A percentile compares a stretch with the other conserved stretches of the same genome.
These are phyloP conservation scores for Podaxis pistillaris DNA, from an alignment of 768 basidiomycete species.

Conservation along the genomic window DNA sequence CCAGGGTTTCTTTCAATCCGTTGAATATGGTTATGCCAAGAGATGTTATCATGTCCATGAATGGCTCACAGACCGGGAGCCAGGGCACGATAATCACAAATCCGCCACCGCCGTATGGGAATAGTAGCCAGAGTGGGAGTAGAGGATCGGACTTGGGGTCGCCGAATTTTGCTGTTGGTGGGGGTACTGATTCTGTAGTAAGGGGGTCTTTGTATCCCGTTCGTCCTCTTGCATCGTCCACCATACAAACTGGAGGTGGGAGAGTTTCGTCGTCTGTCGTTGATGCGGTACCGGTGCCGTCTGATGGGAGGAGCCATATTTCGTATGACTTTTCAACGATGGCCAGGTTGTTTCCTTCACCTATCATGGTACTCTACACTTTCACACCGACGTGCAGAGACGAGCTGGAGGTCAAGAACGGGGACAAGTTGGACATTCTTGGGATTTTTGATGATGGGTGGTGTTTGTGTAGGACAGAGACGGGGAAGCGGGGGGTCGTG, in stretches of 20 bases:
- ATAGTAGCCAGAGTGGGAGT: background rate
- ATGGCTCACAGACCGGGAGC: background rate
- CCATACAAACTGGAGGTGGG: no score
- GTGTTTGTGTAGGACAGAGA: slow-evolving; percentile 6
- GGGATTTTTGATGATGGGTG: slow-evolving; percentile 10
- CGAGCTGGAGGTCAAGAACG: background rate
- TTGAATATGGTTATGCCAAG: background rate
- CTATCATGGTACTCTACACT: background rate
- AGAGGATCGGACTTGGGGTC: background rate
- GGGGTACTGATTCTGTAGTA: background rate
- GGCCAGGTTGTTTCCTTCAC: background rate
- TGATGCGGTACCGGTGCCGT: background rate
- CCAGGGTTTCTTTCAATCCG: background rate
- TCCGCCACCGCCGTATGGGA: background rate
- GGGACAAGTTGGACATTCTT: background rate
- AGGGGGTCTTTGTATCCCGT: no score
- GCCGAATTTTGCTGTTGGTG: background rate
- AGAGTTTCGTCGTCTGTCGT: background rate
- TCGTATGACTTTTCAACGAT: background rate
- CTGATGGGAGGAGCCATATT: background rate
- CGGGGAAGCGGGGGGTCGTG: background rate
- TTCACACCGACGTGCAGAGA: background rate
- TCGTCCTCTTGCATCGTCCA: no score
- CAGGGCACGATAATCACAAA: background rate
- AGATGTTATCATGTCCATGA: background rate